Percentiles rank a stretch among this genome's conserved stretches.
phyloP scores from a whole-genome alignment of 495 filamentous ascomycete genomes.

The Xylaria sp. region DNA sequence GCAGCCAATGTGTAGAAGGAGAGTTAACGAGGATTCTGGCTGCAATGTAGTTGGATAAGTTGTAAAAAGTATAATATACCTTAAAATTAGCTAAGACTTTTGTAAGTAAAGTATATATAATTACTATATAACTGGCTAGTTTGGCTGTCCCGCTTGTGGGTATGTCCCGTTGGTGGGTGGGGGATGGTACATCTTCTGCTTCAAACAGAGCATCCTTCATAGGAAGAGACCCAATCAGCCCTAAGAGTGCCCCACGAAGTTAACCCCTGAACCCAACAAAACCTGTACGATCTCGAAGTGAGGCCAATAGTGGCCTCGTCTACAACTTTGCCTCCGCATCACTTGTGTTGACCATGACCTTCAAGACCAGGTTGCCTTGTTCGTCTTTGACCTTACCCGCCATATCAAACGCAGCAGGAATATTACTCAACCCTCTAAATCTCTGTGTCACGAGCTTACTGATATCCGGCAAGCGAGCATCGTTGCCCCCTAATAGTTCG shows the following conservation, averaged over 20 bases:
- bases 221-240: too few species aligned
- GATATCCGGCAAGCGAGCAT: slow-evolving; percentile 58
- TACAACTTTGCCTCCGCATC: not conserved
- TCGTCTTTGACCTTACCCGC: slow-evolving; percentile 61
- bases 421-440: slow-evolving; percentile 52
- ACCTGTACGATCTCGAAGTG: not conserved
- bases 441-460: slow-evolving; percentile 78
- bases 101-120: too few species aligned
- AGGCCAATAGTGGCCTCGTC: not conserved
- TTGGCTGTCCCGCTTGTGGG: too few species aligned
- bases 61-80: too few species aligned
- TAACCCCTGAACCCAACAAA: not conserved
- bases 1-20: too few species aligned
- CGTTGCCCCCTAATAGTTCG: slow-evolving; percentile 67
- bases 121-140: too few species aligned
- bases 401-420: slow-evolving; percentile 58
- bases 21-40: too few species aligned
- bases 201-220: too few species aligned
- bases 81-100: too few species aligned
- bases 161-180: too few species aligned
- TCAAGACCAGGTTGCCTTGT: slow-evolving; percentile 58
- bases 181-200: too few species aligned
- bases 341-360: slow-evolving; percentile 60
- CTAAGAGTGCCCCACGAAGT: not conserved
- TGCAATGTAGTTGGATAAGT: too few species aligned